Evolutionary conservation across 2,329 filamentous ascomycete genomes (phyloP), one percentile per base, ranked within the genome.

Genomic region (Hymenoscyphus linearis): DNA sequence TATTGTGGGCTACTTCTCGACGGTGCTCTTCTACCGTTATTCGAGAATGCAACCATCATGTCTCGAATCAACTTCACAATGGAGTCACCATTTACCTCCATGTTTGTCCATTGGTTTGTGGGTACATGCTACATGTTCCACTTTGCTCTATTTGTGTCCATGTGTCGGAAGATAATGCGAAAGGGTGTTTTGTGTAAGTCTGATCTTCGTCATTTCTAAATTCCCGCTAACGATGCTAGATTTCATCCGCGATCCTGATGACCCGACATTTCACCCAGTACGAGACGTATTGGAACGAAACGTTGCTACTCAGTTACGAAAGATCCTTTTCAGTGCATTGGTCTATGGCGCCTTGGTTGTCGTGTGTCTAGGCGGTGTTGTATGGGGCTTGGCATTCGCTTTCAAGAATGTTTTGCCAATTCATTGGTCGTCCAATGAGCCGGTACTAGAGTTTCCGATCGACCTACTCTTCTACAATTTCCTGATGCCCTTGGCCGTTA

Each of bases 61-160:
- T 91, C 90, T 7, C 85, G 95, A 25, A 77, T 96, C 57, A 78
- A 85, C 3, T 99, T 96, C 70, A 91, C 91, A 1, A 78, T 85
- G 59, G 81, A 85, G 63, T 91, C 88, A 63, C 95, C 95, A 0
- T 82, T 93, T 67, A 97, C 92, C 0, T 96, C 93, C 14, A 85
- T 96, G 14, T 99, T 99, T 73, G 89, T 98, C 58, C 95, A 99
- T 74, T 99, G 95, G 95, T 99, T 99, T 72, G 88, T 97, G 60
- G 95, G 95, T 55, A 99, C 95, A 3, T 96, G 93, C 65, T 99
- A 99, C 76, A 99, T 99, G 96, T 99, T 99, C 77, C 95, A 99
- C 74, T 99, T 99, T 73, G 95, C 95, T 4, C 83, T 99, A 2
- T 99, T 99, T 73, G 95, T 99, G 18, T 96, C 93, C 60, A 98